phyloP scores from a whole-genome alignment of 176 grass and related monocot species.

The Oryza australiensis region DNA sequence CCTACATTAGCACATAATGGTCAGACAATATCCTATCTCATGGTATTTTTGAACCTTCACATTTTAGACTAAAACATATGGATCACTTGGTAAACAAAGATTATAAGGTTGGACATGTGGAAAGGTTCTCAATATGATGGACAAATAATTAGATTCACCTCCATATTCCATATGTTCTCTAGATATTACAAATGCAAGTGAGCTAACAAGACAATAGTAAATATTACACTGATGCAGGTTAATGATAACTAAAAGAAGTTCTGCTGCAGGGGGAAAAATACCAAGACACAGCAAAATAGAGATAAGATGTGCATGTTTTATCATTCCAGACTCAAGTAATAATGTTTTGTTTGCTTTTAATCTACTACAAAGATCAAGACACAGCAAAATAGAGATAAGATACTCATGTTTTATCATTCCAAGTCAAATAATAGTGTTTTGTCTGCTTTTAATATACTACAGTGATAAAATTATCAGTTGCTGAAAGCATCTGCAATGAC shows the following conservation, averaged over 20 bases:
- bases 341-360: constrained; percentile 3
- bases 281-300: background rate
- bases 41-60: constrained; percentile 2
- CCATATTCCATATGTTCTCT: constrained; percentile 10
- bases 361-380: background rate
- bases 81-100: constrained; percentile 16
- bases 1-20: constrained; percentile 52
- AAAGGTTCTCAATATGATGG: background rate
- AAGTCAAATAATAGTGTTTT: no score
- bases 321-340: background rate
- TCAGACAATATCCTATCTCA: constrained; percentile 17
- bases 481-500: background rate
- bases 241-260: background rate
- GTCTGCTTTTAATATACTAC: background rate
- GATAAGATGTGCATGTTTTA: background rate
- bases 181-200: constrained; percentile 6
- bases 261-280: background rate
- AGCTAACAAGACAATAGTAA: background rate
- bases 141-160: background rate
- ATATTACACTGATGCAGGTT: background rate
- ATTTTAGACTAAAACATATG: constrained; percentile 24
- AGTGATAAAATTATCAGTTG: background rate
- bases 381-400: no score
- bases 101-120: background rate
- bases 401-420: no score